Evolutionary conservation across 805 yeast genomes (phyloP).

Genomic region (Wickerhamomyces alni): DNA sequence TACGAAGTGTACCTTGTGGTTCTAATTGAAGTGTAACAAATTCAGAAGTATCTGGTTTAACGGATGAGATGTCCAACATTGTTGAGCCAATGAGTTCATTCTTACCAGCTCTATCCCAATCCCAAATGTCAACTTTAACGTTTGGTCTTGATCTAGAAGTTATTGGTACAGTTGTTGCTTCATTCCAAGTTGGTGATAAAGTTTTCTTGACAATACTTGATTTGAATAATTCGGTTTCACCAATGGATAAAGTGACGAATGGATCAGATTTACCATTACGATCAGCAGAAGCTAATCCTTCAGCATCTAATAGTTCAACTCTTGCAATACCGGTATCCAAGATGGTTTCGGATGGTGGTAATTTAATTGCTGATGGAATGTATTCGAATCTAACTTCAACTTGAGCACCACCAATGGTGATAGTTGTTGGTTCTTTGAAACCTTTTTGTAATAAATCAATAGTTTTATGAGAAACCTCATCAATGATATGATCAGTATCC

Average conservation of each 20-base stretch:
- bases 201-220: slow-evolving; percentile 62
- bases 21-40: slow-evolving; percentile 44
- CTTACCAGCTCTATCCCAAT: slow-evolving; percentile 77
- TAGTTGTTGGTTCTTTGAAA: slow-evolving; percentile 36
- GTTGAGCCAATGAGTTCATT: slow-evolving; percentile 55
- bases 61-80: slow-evolving; percentile 39
- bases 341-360: slow-evolving; percentile 56
- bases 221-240: slow-evolving; percentile 48
- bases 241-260: slow-evolving; percentile 43
- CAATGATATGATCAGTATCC: slow-evolving; percentile 41
- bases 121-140: slow-evolving; percentile 47
- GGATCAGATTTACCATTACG: slow-evolving; percentile 79
- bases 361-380: slow-evolving; percentile 48
- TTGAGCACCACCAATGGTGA: slow-evolving; percentile 37
- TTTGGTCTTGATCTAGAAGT: slow-evolving; percentile 54
- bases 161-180: slow-evolving; percentile 50
- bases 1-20: slow-evolving; percentile 59
- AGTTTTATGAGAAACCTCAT: slow-evolving; percentile 45
- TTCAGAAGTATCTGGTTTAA: slow-evolving; percentile 41
- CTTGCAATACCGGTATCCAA: slow-evolving; percentile 61
- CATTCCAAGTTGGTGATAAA: slow-evolving; percentile 74
- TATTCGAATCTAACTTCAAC: slow-evolving; percentile 50
- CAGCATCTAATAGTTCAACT: slow-evolving; percentile 52
- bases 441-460: slow-evolving; percentile 48
- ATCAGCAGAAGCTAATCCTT: slow-evolving; percentile 52